A percentile compares a stretch with the other conserved stretches of the same genome.
phyloP scores from a whole-genome alignment of 257 asterid species.

The Henckelia pumila region DNA sequence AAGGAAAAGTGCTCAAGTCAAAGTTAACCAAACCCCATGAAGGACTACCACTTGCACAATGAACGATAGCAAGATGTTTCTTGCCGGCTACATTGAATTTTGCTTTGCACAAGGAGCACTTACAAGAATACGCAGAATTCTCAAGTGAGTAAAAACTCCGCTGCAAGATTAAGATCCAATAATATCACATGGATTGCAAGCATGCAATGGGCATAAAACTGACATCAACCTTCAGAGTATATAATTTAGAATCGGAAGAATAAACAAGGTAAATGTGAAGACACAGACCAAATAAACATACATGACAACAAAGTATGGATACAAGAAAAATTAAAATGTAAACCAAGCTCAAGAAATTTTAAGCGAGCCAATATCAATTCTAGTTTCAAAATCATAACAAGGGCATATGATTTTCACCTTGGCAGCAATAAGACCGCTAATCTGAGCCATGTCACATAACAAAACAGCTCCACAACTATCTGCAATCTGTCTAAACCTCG shows the following conservation, averaged over 20 bases:
- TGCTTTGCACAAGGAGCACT: no score
- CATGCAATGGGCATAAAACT: not conserved
- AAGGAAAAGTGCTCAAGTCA: no score
- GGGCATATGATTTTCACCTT: constrained; percentile 48
- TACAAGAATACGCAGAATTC: no score
- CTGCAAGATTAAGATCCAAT: not conserved
- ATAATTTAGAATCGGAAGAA: not conserved
- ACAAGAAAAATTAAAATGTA: not conserved
- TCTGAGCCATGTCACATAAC: constrained; percentile 99
- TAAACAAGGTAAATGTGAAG: not conserved
- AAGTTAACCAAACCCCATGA: no score
- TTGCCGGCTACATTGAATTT: no score
- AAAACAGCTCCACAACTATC: constrained; percentile 96
- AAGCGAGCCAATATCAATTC: not conserved
- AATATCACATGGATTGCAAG: not conserved
- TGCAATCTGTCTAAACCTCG: constrained; percentile 84
- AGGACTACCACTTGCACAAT: no score
- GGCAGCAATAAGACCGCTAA: constrained; percentile 96
- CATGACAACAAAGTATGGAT: constrained; percentile 11
- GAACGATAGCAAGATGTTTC: no score
- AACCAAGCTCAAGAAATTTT: not conserved
- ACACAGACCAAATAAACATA: constrained; percentile 13
- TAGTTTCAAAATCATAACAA: not conserved
- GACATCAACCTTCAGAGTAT: constrained; percentile 14
- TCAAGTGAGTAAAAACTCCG: no score